Percentiles rank a stretch among this genome's conserved stretches.
phyloP scores from a whole-genome alignment of 352 stramenopile species.

The Phytophthora citricola region DNA sequence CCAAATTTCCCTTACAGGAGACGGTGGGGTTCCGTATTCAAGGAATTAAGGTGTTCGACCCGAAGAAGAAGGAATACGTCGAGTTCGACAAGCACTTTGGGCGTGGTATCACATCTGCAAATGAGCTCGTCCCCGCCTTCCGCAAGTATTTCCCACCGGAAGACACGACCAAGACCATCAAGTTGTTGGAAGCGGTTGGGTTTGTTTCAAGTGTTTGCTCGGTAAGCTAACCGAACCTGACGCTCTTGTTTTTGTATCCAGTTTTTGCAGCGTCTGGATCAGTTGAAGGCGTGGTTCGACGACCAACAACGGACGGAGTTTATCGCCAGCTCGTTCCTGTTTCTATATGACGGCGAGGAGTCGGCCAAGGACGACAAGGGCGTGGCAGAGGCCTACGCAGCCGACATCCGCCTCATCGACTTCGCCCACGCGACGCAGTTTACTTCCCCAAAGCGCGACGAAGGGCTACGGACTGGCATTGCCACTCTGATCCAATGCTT shows the following conservation, averaged over 20 bases:
- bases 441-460: slow-evolving; percentile 43
- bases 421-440: slow-evolving; percentile 75
- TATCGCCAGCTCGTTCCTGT: slow-evolving; percentile 95
- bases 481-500: slow-evolving; percentile 62
- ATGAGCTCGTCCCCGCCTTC: slow-evolving; percentile 77
- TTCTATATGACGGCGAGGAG: slow-evolving; percentile 91
- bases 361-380: slow-evolving; percentile 1
- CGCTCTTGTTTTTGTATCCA: slow-evolving; percentile 27
- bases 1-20: slow-evolving; percentile 94
- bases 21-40: slow-evolving; percentile 94
- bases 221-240: slow-evolving; percentile 2
- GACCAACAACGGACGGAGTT: slow-evolving; percentile 88
- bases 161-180: slow-evolving; percentile 32
- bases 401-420: slow-evolving; percentile 85
- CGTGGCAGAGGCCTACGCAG: slow-evolving; percentile 5
- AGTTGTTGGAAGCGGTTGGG: slow-evolving; percentile 56
- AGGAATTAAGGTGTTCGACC: slow-evolving; percentile 92
- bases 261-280: slow-evolving; percentile 73
- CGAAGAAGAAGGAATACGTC: slow-evolving; percentile 58
- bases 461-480: slow-evolving; percentile 67
- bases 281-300: slow-evolving; percentile 79
- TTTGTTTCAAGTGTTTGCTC: slow-evolving; percentile 11
- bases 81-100: slow-evolving; percentile 92
- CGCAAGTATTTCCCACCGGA: slow-evolving; percentile 76
- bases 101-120: slow-evolving; percentile 53